phyloP scores from a whole-genome alignment of 257 asterid species.

The Solanum habrochaites region DNA sequence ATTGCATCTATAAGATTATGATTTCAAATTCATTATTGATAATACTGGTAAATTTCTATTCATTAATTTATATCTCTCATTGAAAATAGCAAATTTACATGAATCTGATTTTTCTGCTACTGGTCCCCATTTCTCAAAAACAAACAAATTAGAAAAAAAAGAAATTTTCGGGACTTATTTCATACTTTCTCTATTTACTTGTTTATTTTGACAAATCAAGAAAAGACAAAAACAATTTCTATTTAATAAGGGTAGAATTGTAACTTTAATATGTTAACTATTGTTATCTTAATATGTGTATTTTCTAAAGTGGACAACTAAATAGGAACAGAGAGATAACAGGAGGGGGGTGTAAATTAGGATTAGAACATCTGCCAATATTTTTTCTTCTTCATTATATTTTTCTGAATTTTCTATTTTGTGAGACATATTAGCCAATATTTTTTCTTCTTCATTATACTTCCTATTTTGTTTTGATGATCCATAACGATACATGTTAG shows the following conservation, averaged over 20 bases:
- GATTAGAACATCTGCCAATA: not conserved
- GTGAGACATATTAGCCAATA: not conserved
- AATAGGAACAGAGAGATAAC: no score
- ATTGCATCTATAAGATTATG: not conserved
- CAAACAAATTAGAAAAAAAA: not conserved
- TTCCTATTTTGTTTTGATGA: not conserved
- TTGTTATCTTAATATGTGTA: no score
- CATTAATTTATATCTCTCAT: not conserved
- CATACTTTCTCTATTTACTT: no score
- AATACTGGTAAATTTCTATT: not conserved
- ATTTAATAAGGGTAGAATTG: no score
- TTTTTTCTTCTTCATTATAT: not conserved
- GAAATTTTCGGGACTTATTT: not conserved
- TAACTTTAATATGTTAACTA: no score
- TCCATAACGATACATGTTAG: not conserved
- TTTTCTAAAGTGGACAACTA: no score
- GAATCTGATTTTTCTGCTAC: not conserved
- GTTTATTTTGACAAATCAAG: not conserved
- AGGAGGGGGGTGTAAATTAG: not conserved
- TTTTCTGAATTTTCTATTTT: not conserved
- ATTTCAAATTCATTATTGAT: not conserved
- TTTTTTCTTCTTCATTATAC: no score
- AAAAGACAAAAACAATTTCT: no score
- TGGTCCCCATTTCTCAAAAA: not conserved
- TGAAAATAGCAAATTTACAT: not conserved